Evolutionary conservation across 2,329 filamentous ascomycete genomes (phyloP), one percentile per base, ranked within the genome.

Genomic region (Sclerotiophoma versabilis): DNA sequence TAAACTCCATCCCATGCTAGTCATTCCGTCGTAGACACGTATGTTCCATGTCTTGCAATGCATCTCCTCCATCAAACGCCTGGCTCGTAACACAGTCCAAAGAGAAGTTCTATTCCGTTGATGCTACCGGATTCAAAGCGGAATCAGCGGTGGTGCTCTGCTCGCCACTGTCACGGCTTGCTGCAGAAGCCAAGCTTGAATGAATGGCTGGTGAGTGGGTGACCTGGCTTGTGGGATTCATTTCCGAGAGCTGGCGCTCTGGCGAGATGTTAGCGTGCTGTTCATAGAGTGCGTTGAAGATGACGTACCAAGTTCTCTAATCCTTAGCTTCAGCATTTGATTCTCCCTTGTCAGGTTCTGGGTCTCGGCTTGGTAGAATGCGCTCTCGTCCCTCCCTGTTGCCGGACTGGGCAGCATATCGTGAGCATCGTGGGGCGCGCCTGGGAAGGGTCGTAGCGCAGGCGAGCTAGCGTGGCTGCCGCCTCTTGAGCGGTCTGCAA

Each of bases 291-390:
- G 38, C 6, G 5, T 1, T 11, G 27, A 3, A 15, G 8, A 14
- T 12, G 10, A 52, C 58, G 63, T 76, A 89, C 88, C 89, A 12
- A 92, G 77, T 66, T 92, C 89, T 29, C 87, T 82, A 54, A 92
- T 90, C 42, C 90, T 82, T 70, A 87, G 83, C 57, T 88, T 86
- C 45, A 93, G 78, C 90, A 93, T 92, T 75, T 93, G 90, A 63
- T 93, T 93, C 77, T 93, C 90, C 22, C 90, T 81, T 19, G 87
- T 83, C 65, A 93, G 75, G 76, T 86, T 92, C 75, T 91, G 88
- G 1, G 89, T 91, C 76, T 93, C 90, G 4, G 90, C 90, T 72
- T 92, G 89, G 66, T 93, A 93, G 71, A 92, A 92, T 0, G 88
- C 87, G 59, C 83, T 87, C 71, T 93, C 90, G 65, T 92, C 90